A percentile compares a stretch with the other conserved stretches of the same genome.
phyloP scores from a whole-genome alignment of 2,329 filamentous ascomycete genomes.

The Beauveria bassiana region DNA sequence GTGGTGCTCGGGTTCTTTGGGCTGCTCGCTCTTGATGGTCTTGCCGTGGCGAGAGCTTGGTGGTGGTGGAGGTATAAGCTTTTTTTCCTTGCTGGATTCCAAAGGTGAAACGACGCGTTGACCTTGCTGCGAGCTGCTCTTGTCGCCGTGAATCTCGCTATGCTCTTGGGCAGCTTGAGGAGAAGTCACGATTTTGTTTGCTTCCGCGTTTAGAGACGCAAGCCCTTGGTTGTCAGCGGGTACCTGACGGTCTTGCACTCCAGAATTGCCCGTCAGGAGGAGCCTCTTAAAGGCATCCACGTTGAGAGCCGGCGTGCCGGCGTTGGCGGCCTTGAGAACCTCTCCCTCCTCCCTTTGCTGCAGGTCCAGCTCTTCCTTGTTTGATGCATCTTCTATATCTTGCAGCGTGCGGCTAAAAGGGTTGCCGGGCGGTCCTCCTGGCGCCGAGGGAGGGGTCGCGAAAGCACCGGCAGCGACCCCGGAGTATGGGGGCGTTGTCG shows the following conservation, averaged over 20 bases:
- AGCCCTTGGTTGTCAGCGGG: not conserved
- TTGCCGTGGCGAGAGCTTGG: slow-evolving; percentile 71
- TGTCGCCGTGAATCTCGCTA: not conserved
- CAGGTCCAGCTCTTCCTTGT: slow-evolving; percentile 23
- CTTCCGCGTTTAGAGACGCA: not conserved
- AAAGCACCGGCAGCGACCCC: slow-evolving; percentile 1
- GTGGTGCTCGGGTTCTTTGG: not conserved
- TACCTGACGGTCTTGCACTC: slow-evolving; percentile 14
- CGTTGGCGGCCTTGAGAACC: slow-evolving; percentile 25
- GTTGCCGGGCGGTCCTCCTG: slow-evolving; percentile 22
- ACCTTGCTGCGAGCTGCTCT: not conserved
- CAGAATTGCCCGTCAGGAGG: slow-evolving; percentile 63
- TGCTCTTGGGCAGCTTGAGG: not conserved
- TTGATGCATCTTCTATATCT: slow-evolving; percentile 34
- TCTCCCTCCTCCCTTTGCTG: slow-evolving; percentile 24
- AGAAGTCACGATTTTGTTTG: not conserved
- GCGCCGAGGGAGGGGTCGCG: not conserved
- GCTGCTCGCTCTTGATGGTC: slow-evolving; percentile 48
- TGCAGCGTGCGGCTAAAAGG: slow-evolving; percentile 49
- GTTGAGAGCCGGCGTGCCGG: slow-evolving; percentile 48
- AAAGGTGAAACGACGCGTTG: not conserved
- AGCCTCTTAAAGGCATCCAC: slow-evolving; percentile 72
- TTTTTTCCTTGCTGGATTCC: slow-evolving; percentile 32
- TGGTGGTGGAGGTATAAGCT: slow-evolving; percentile 64
- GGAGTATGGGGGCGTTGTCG: slow-evolving; percentile 20